These are phyloP conservation scores for Lipomyces lipofer DNA, from an alignment of 805 yeast species.

Conservation along the genomic window DNA sequence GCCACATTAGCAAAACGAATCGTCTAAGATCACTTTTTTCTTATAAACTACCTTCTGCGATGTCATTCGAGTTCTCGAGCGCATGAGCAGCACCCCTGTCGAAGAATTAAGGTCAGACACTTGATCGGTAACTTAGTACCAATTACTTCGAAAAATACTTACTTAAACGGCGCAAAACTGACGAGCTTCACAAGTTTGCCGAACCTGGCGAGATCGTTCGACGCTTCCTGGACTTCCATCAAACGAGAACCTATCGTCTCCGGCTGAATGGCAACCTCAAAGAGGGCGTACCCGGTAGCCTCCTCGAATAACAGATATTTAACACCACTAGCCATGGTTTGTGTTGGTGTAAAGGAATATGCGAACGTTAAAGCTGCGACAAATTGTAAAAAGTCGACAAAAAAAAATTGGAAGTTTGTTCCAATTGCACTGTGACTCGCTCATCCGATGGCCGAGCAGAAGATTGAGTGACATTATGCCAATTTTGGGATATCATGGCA, in stretches of 20 bases:
- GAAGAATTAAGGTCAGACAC: not conserved
- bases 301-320: slow-evolving; percentile 95
- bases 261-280: slow-evolving; percentile 90
- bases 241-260: slow-evolving; percentile 90
- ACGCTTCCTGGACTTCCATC: slow-evolving; percentile 90
- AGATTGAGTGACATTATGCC: too few relatives aligned
- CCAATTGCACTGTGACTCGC: too few relatives aligned
- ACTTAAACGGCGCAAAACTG: slow-evolving; percentile 93
- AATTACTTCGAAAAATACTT: not conserved
- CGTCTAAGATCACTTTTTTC: too few relatives aligned
- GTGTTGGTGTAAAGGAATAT: not conserved
- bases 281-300: slow-evolving; percentile 97
- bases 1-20: not conserved
- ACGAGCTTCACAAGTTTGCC: slow-evolving; percentile 91
- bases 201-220: slow-evolving; percentile 80
- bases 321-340: slow-evolving; percentile 43
- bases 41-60: slow-evolving; percentile 71
- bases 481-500: too few relatives aligned
- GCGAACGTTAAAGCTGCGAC: too few relatives aligned
- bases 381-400: too few relatives aligned
- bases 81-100: slow-evolving; percentile 95
- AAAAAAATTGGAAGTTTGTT: too few relatives aligned
- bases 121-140: too few relatives aligned
- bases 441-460: too few relatives aligned
- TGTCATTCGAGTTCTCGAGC: slow-evolving; percentile 95